phyloP scores from a whole-genome alignment of 75 land plant genomes.

The Picea glauca region DNA sequence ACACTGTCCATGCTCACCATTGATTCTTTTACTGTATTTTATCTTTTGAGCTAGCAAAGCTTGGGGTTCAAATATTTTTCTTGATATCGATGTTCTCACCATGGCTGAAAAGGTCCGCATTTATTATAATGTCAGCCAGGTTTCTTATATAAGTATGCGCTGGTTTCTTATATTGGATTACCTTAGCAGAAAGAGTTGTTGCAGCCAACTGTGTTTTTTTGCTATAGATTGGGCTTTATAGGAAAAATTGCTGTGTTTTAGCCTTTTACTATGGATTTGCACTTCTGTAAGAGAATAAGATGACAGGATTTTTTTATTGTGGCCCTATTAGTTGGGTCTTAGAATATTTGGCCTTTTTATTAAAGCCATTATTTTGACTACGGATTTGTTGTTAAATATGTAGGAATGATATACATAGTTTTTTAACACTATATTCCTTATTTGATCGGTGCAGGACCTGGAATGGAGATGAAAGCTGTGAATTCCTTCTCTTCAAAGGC shows the following conservation, averaged over 20 bases:
- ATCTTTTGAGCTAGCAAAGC: background rate
- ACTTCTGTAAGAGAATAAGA: background rate
- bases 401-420: background rate
- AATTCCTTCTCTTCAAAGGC: background rate
- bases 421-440: background rate
- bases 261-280: background rate
- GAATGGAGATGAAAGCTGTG: background rate
- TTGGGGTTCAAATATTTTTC: background rate
- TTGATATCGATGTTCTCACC: background rate
- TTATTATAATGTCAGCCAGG: background rate
- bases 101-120: background rate
- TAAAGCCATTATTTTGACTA: background rate
- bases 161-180: background rate
- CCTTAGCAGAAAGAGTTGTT: background rate
- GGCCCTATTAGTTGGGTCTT: background rate
- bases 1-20: background rate
- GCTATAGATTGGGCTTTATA: too few relatives aligned
- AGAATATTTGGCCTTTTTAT: background rate
- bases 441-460: slow-evolving; percentile 1
- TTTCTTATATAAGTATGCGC: background rate
- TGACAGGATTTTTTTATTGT: background rate
- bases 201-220: too few relatives aligned
- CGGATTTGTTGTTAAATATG: background rate
- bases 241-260: background rate
- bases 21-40: background rate